Evolutionary conservation across 257 asterid species (phyloP).

Genomic region (Orobanche coerulescens): DNA sequence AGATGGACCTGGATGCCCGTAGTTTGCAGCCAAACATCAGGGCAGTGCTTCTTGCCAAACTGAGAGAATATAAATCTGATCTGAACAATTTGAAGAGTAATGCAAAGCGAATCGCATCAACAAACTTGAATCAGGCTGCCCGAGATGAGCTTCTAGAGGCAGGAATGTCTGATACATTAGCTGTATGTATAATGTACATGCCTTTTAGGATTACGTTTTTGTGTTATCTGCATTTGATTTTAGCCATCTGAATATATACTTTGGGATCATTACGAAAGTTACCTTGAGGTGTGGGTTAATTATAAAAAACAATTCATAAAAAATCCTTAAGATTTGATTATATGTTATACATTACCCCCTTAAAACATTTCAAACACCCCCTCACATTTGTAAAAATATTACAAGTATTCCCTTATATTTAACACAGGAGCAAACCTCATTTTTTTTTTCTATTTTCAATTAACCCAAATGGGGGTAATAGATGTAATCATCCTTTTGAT

Average conservation of each 20-base stretch:
- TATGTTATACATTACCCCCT: no score
- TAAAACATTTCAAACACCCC: no score
- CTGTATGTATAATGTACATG: constrained; percentile 43
- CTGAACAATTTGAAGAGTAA: constrained; percentile 66
- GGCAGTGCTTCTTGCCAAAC: constrained; percentile 74
- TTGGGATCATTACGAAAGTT: background rate
- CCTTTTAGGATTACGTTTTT: background rate
- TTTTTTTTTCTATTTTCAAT: background rate
- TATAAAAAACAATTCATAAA: no score
- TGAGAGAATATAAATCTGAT: constrained; percentile 79
- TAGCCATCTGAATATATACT: background rate
- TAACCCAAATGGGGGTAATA: background rate
- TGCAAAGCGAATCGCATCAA: constrained; percentile 45
- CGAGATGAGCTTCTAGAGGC: constrained; percentile 80
- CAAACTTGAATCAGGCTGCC: constrained; percentile 61
- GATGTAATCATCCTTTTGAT: background rate
- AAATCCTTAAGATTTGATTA: no score
- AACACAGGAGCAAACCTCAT: background rate
- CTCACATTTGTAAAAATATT: no score
- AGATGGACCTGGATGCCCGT: constrained; percentile 89
- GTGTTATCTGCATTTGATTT: background rate
- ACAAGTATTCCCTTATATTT: no score
- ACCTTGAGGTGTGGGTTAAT: no score
- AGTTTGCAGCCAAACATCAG: constrained; percentile 62
- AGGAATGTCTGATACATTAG: constrained; percentile 69